Conservation (phyloP, 2,329 filamentous ascomycete genomes). For the Apiospora marii region DNA sequence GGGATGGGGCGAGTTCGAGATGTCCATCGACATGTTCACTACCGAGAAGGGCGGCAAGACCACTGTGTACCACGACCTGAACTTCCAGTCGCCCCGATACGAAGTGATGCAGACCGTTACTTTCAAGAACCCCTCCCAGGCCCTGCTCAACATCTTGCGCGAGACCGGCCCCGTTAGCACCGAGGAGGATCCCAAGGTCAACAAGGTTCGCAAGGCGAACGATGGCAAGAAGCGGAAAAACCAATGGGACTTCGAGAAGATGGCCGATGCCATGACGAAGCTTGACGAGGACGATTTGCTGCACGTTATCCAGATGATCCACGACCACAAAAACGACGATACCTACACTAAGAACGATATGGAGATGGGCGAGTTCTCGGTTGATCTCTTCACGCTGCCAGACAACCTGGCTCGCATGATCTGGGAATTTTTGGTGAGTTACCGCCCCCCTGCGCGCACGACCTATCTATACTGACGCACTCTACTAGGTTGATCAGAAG, state of each 20-base stretch:
- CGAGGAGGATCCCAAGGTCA: constrained; percentile 70
- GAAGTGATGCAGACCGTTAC: constrained; percentile 81
- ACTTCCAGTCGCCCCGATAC: constrained; percentile 84
- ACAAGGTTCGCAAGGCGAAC: constrained; percentile 65
- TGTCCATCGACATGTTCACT: constrained; percentile 83
- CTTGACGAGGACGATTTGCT: constrained; percentile 89
- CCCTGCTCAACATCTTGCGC: constrained; percentile 79
- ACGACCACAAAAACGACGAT: constrained; percentile 93
- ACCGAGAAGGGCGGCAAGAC: constrained; percentile 87
- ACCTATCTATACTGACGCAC: constrained; percentile 25
- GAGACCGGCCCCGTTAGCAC: constrained; percentile 87
- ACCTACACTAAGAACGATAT: constrained; percentile 98
- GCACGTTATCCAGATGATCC: constrained; percentile 96
- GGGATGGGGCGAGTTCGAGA: constrained; percentile 99
- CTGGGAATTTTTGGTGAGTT: constrained; percentile 79
- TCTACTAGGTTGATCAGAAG: constrained; percentile 40
- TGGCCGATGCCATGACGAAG: constrained; percentile 89
- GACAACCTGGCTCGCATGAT: constrained; percentile 90
- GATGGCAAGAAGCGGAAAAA: constrained; percentile 81
- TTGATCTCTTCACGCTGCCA: constrained; percentile 97
- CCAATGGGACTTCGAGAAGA: constrained; percentile 88
- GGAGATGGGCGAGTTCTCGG: constrained; percentile 97
- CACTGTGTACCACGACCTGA: constrained; percentile 84
- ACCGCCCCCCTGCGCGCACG: too few relatives aligned
- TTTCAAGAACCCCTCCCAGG: constrained; percentile 93